Percentiles rank a stretch among this genome's conserved stretches.
Conservation (phyloP, 495 filamentous ascomycete genomes). For the Monascus purpureus region DNA sequence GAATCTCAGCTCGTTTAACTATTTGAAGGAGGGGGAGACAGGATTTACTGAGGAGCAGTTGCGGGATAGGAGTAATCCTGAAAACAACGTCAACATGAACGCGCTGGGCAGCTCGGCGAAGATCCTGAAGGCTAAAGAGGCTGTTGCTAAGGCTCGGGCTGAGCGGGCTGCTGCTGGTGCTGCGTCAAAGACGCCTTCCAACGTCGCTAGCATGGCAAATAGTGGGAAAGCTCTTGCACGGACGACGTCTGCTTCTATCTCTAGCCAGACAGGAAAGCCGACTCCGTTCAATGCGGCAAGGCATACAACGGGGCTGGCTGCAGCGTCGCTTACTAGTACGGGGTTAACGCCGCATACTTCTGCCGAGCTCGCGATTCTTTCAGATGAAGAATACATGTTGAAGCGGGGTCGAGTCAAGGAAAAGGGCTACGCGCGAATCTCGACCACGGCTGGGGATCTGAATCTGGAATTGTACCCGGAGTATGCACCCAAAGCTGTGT, state of each 20-base stretch:
- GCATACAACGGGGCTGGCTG: constrained; percentile 84
- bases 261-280: constrained; percentile 21
- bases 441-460: constrained; percentile 66
- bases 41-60: constrained; percentile 50
- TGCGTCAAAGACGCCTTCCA: constrained; percentile 6
- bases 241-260: constrained; percentile 1
- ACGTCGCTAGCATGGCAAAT: constrained; percentile 29
- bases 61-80: constrained; percentile 37
- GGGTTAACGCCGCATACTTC: constrained; percentile 85
- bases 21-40: constrained; percentile 67
- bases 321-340: constrained; percentile 89
- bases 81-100: constrained; percentile 56
- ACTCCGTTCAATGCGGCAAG: constrained; percentile 71
- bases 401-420: constrained; percentile 74
- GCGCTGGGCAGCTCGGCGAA: constrained; percentile 74
- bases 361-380: constrained; percentile 67
- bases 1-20: constrained; percentile 82
- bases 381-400: constrained; percentile 92
- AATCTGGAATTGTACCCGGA: constrained; percentile 88
- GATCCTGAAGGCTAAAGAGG: constrained; percentile 82
- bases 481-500: constrained; percentile 80
- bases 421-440: constrained; percentile 82
- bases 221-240: constrained; percentile 7
- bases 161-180: constrained; percentile 28
- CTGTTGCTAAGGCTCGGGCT: constrained; percentile 68